Evolutionary conservation across 2,329 filamentous ascomycete genomes (phyloP).

Genomic region (Cordyceps sp.): DNA sequence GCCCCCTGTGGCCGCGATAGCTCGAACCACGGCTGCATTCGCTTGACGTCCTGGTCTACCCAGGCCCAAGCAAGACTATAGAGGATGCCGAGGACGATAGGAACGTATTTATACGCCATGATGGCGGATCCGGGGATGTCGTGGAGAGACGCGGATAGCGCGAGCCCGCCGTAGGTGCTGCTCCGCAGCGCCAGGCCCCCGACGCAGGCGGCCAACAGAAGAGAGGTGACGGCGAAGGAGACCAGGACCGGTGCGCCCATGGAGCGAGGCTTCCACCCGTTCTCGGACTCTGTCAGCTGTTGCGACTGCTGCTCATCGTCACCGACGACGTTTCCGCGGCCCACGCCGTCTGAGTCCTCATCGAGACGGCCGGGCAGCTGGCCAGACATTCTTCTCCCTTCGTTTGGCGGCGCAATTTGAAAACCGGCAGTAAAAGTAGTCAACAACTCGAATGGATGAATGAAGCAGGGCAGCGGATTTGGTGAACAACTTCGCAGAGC

Average conservation of each 20-base stretch:
- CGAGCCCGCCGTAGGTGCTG: slow-evolving; percentile 21
- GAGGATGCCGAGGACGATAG: slow-evolving; percentile 34
- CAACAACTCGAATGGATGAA: too few species aligned
- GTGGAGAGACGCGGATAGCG: slow-evolving; percentile 7
- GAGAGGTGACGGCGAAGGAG: slow-evolving; percentile 16
- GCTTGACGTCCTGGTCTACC: slow-evolving; percentile 40
- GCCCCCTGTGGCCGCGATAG: slow-evolving; percentile 30
- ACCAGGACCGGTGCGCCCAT: slow-evolving; percentile 15
- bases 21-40: slow-evolving; percentile 44
- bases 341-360: too few species aligned
- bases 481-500: too few species aligned
- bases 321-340: too few species aligned
- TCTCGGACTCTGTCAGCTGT: background rate
- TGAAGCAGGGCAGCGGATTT: too few species aligned
- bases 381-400: too few species aligned
- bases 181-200: slow-evolving; percentile 26
- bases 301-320: too few species aligned
- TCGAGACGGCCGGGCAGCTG: too few species aligned
- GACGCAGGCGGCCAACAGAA: slow-evolving; percentile 18
- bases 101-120: slow-evolving; percentile 31
- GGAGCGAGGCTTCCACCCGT: slow-evolving; percentile 1
- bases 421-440: too few species aligned
- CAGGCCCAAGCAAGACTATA: slow-evolving; percentile 42
- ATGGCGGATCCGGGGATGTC: slow-evolving; percentile 17
- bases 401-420: too few species aligned